Base-by-base conservation (phyloP, 331 rosid species). In the Prunus yedoensis region DNA sequence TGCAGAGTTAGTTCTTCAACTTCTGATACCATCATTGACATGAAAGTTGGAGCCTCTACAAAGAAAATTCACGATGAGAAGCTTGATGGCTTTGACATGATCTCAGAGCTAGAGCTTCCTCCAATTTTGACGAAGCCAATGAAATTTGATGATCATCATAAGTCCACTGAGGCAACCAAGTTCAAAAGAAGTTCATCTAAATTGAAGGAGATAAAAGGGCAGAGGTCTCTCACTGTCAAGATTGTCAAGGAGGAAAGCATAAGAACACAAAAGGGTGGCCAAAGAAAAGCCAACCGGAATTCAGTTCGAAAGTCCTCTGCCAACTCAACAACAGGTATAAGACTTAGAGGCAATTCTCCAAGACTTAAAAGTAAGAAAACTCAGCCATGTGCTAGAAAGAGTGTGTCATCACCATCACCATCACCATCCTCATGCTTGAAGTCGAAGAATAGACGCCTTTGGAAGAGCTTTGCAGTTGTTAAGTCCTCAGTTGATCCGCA, bases 401-500 rank as follows among this genome's bases (percentile, higher is more conserved):
- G 89, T 74, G 78, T 83, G 58, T 74, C 96, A 74, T 72, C 87
- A 56, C 6, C 57, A 45, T n/a, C n/a, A n/a, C n/a, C n/a, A n/a
- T 20, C 70, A 66, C 17, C 70, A n/a, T 66, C 70, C 14, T 18
- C 75, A 32, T 27, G 80, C 74, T 68, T 60, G 52, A 76, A 35
- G 70, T 74, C 81, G 75, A 81, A 78, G 72, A 85, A 66, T 35
- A 61, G 73, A 77, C 59, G 51, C 52, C 82, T 88, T 32, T 86
- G 88, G 23, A 96, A 90, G 74, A 91, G 98, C 9, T 88, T 87
- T 80, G 98, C 97, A 9, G 87, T 93, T 60, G 97, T 89, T 2
- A 91, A 89, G 80, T 84, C 94, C 23, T 91, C 97, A 9, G 51
- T 85, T 74, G 89, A 93, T 81, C 97, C 97, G 14, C 86, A 82